Evolutionary conservation across 2,329 filamentous ascomycete genomes (phyloP), one percentile per base, ranked within the genome.

Genomic region (Chrysoporthe deuterocubensis): DNA sequence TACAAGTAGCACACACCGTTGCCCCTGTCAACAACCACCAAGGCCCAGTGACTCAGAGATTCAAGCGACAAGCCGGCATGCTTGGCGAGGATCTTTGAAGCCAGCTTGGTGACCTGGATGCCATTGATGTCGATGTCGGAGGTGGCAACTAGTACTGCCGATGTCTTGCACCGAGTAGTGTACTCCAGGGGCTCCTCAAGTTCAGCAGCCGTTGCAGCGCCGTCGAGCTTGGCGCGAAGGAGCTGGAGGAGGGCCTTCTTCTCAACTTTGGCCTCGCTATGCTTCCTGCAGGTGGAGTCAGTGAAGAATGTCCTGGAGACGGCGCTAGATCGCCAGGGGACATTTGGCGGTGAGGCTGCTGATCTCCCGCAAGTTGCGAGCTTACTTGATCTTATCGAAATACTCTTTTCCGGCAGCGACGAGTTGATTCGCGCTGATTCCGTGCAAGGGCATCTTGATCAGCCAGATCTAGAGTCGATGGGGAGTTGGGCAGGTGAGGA

Each of bases 161-260:
- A 68, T 1, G 66, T 66, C 66, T 68, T 70, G 42, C 68, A 70
- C 37, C 62, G 57, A 21, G 44, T 48, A 18, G 26, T 70, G 52
- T 70, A 70, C 54, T 68, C 68, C 1, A 70, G 48, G 3, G 68
- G 62, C 59, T 68, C 68, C 1, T 68, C 62, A 2, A 70, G 52
- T n/a, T 70, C 66, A 11, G 54, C 37, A 26, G 64, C 63, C 32
- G 68, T 70, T 18, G 59, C 66, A 40, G 68, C 57, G 5, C 68
- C 68, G 37, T 68, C 21, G 58, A 70, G 66, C 37, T 70, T 68
- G 18, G 58, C 60, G 14, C 68, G 59, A 32, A 70, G 67, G 32
- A 68, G 68, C 26, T 44, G 61, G n/a, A 70, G 60, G 14, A 70
- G 62, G 21, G 59, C 67, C 64, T 65, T 72, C 64, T 66, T 69